Percentiles rank a stretch among this genome's conserved stretches.
Evolutionary conservation across 1,284 basidiomycete genomes (phyloP).

Genomic region (Peniophora sp.): DNA sequence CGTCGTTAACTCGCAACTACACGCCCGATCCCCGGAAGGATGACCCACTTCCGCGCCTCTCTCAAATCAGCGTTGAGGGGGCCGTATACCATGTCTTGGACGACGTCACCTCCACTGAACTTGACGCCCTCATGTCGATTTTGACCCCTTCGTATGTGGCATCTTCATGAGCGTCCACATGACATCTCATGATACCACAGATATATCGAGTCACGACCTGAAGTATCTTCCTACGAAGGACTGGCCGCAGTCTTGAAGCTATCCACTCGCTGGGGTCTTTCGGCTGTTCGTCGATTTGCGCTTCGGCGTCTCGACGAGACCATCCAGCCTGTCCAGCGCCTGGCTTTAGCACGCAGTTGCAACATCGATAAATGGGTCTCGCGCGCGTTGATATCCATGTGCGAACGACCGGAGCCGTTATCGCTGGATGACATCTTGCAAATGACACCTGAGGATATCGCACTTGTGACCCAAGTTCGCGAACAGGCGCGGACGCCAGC

Average conservation of each 20-base stretch:
- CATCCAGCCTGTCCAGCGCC: not conserved
- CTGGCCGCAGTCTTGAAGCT: no score
- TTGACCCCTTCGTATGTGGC: not conserved
- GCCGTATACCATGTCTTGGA: no score
- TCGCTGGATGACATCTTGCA: not conserved
- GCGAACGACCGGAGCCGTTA: not conserved
- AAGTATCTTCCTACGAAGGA: not conserved
- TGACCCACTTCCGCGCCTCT: no score
- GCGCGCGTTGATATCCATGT: not conserved
- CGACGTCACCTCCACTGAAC: no score
- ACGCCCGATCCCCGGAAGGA: no score
- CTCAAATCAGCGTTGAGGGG: no score
- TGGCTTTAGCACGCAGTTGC: not conserved
- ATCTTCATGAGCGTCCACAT: not conserved
- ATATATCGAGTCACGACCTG: not conserved
- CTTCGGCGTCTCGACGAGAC: no score
- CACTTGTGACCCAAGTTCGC: not conserved
- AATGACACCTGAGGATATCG: not conserved
- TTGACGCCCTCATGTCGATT: not conserved
- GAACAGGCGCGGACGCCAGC: conserved; percentile 67
- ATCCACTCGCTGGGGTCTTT: no score
- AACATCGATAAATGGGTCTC: not conserved
- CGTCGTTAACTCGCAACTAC: no score
- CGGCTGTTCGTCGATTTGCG: no score
- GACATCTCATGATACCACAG: not conserved